phyloP scores from a whole-genome alignment of 2,329 filamentous ascomycete species.

The Fusarium nelsonii region DNA sequence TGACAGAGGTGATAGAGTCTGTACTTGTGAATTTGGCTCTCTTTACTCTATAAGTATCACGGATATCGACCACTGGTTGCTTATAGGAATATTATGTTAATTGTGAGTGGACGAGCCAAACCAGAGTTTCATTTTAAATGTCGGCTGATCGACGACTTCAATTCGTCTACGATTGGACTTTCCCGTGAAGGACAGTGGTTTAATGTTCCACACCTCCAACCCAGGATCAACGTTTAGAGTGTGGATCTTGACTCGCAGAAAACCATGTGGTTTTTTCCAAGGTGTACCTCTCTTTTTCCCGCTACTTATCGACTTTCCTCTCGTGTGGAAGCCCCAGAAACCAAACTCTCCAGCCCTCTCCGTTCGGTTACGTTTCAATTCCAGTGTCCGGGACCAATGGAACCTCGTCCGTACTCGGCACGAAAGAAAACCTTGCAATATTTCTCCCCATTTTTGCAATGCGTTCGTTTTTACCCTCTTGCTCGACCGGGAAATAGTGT shows the following conservation, averaged over 20 bases:
- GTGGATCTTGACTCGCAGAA: conserved; percentile 40
- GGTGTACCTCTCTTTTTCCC: background rate
- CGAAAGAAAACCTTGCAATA: conserved; percentile 6
- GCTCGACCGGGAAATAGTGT: conserved; percentile 17
- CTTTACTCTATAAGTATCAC: conserved; percentile 6
- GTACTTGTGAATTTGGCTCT: background rate
- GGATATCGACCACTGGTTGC: conserved; percentile 1
- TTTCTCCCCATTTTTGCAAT: background rate
- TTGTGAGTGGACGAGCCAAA: background rate
- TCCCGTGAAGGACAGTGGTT: conserved; percentile 10
- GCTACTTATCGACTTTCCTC: conserved; percentile 3
- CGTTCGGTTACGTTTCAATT: conserved; percentile 9
- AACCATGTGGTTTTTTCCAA: conserved; percentile 38
- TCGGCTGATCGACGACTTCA: conserved; percentile 25
- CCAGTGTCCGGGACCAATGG: conserved; percentile 19
- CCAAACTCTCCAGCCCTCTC: conserved; percentile 14
- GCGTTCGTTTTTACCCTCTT: conserved; percentile 10
- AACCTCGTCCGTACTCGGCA: conserved; percentile 26
- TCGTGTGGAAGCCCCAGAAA: conserved; percentile 26
- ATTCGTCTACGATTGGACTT: conserved; percentile 9
- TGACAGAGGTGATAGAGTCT: background rate
- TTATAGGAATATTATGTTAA: background rate
- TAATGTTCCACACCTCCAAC: conserved; percentile 9
- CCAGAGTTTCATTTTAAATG: conserved; percentile 20
- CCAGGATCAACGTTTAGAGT: conserved; percentile 22